phyloP scores from a whole-genome alignment of 139 green algal species.

The Limnomonas spitsbergensis region DNA sequence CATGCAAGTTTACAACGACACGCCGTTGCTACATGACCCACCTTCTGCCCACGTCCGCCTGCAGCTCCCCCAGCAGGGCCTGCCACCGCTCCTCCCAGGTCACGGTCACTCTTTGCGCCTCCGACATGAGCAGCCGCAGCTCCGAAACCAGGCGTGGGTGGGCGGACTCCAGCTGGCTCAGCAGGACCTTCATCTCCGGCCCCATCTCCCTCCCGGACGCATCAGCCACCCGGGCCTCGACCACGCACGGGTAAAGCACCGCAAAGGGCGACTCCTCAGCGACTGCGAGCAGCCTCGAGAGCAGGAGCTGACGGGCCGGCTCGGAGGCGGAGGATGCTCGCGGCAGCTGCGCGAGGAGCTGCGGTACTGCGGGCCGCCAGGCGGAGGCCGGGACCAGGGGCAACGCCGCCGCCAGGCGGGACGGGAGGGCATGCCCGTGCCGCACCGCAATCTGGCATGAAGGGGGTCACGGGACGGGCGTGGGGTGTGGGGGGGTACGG shows the following conservation, averaged over 20 bases:
- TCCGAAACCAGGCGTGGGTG: slow-evolving; percentile 35
- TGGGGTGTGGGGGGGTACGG: too few species aligned
- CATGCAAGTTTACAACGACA: too few species aligned
- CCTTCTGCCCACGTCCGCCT: slow-evolving; percentile 42
- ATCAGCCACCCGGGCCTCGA: slow-evolving; percentile 25
- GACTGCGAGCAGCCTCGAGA: slow-evolving; percentile 31
- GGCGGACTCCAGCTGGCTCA: slow-evolving; percentile 27
- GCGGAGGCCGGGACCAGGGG: slow-evolving; percentile 28
- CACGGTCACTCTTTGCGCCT: slow-evolving; percentile 44
- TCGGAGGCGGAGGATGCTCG: background rate
- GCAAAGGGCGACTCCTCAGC: slow-evolving; percentile 40
- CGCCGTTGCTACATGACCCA: too few species aligned
- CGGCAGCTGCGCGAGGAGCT: slow-evolving; percentile 59
- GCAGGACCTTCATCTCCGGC: slow-evolving; percentile 21
- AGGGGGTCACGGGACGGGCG: too few species aligned
- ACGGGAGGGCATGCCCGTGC: slow-evolving; percentile 24
- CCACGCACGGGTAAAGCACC: slow-evolving; percentile 56
- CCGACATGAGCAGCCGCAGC: slow-evolving; percentile 29
- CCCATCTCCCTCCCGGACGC: slow-evolving; percentile 16
- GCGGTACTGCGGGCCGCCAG: slow-evolving; percentile 52
- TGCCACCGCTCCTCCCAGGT: slow-evolving; percentile 68
- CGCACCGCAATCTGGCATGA: slow-evolving; percentile 23
- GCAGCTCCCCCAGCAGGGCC: slow-evolving; percentile 49
- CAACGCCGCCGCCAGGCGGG: slow-evolving; percentile 25
- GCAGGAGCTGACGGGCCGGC: slow-evolving; percentile 8